Evolutionary conservation across 805 yeast species (phyloP), one percentile per base, ranked within the genome.

Genomic region (Candida adriatica): DNA sequence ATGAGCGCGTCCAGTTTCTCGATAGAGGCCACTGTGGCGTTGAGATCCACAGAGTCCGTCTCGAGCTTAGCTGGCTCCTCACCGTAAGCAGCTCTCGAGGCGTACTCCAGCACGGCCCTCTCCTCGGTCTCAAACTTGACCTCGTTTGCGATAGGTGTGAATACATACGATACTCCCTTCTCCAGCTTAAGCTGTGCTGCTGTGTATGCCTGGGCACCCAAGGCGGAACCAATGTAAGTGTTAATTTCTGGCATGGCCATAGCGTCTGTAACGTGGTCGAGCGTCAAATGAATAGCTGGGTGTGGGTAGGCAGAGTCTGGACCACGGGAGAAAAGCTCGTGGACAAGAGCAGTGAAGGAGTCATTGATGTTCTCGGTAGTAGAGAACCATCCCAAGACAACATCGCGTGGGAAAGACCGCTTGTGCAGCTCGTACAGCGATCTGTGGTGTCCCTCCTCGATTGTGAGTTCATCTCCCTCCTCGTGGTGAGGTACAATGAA

Each of bases 301-400:
- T 69, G 66, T 17, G 94, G 92, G 51, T 53, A 70, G 4, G 86
- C 75, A 38, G 86, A 75, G 49, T 75, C 80, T 17, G 37, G 37
- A 2, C 38, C 41, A 13, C 68, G 59, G 35, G 83, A 79, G 61
- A 79, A 85, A 51, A 83, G 79, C 49, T 79, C 90, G 55, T 85
- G 94, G 49, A 85, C 76, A 43, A 83, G 67, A 8, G 84, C 84
- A 10, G 87, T 74, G 55, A 79, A 72, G 34, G 74, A 68, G 59
- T 82, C 88, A 58, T 82, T 88, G 41, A 84, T 70, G 43, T 64
- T 65, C 13, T 70, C 61, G 29, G 65, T 61, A 13, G 80, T 64
- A 30, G 79, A 77, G 55, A 82, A 86, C 95, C 95, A 86, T 34
- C 95, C 95, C 29, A 86, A 67, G 34, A 86, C 79, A 31, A 69